Evolutionary conservation across 805 yeast species (phyloP), one percentile per base, ranked within the genome.

Genomic region (Zygotorulaspora chibaensis): DNA sequence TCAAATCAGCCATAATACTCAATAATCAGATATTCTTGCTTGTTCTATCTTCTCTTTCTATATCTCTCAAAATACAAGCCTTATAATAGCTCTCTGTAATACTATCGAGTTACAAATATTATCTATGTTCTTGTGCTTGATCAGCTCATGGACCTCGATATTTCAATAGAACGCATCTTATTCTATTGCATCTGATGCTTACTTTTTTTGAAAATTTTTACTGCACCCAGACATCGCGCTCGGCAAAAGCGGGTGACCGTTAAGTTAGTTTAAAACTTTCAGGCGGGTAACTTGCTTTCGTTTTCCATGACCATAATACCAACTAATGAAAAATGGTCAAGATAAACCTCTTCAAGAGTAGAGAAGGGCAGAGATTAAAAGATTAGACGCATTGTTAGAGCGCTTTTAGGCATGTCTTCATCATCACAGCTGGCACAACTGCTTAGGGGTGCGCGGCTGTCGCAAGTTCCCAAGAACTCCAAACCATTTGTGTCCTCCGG

Each of bases 1-100:
- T 71, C 63, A 80, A 68, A 62, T 80, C 83, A 64, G 83, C 69
- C 84, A 80, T 80, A 49, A 59, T 76, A 55, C 40, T 42, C 12
- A 40, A 20, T 18, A 29, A 36, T 26, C 16, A 16, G 35, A 18
- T 28, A n/a, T 16, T 9, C 16, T 13, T 16, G n/a, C 12, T 38
- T n/a, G 31, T 15, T 8, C 23, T 18, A 13, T 38, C 15, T 17
- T 31, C 37, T 31, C 11, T 13, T 13, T 33, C 36, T 36, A 20
- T 35, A 37, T 42, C 29, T 23, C 13, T 37, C 36, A 34, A 23
- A 10, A n/a, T 16, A 30, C 30, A 20, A 29, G 16, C 29, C 26
- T 17, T 33, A 6, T 33, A 20, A 20, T n/a, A 33, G 20, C 36
- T 33, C 6, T 16, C 18, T 3, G 16, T 33, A 33, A 16, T 33